phyloP scores from a whole-genome alignment of 495 filamentous ascomycete species.

The Aspergillus cavernicola region DNA sequence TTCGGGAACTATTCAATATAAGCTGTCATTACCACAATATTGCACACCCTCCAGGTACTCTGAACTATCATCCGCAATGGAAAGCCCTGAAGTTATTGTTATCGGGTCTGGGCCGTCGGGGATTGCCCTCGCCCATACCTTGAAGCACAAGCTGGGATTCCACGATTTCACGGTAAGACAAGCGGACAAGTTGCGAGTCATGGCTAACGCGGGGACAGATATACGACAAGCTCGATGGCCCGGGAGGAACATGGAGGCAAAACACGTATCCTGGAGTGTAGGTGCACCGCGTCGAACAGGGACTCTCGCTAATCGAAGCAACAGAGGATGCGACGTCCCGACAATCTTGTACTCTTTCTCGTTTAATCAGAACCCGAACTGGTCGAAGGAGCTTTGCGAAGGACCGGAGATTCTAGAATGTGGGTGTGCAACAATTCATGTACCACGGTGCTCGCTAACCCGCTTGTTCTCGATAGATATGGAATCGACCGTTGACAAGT shows the following conservation, averaged over 20 bases:
- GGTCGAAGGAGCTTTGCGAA: conserved; percentile 48
- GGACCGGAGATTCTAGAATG: conserved; percentile 44
- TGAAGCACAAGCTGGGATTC: conserved; percentile 52
- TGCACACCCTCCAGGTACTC: too few relatives aligned
- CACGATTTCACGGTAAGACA: conserved; percentile 40
- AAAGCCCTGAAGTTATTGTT: conserved; percentile 17
- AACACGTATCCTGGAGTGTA: conserved; percentile 57
- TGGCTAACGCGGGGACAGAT: conserved; percentile 22
- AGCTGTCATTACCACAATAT: neutral
- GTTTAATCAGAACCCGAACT: conserved; percentile 52
- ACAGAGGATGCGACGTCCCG: conserved; percentile 38
- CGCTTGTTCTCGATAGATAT: conserved; percentile 22
- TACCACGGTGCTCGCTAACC: too few relatives aligned
- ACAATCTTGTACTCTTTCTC: conserved; percentile 53
- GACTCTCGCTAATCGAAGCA: neutral
- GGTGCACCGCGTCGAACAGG: neutral
- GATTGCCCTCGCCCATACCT: conserved; percentile 53
- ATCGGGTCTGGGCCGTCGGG: conserved; percentile 56
- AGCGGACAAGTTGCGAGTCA: too few relatives aligned
- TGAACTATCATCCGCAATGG: neutral
- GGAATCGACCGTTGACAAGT: conserved; percentile 36
- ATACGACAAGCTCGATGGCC: conserved; percentile 52
- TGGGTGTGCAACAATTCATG: too few relatives aligned
- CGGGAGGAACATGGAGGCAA: conserved; percentile 61
- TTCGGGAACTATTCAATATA: neutral